Conservation (phyloP, 73 alveolate genomes). For the Effrenium voratum region DNA sequence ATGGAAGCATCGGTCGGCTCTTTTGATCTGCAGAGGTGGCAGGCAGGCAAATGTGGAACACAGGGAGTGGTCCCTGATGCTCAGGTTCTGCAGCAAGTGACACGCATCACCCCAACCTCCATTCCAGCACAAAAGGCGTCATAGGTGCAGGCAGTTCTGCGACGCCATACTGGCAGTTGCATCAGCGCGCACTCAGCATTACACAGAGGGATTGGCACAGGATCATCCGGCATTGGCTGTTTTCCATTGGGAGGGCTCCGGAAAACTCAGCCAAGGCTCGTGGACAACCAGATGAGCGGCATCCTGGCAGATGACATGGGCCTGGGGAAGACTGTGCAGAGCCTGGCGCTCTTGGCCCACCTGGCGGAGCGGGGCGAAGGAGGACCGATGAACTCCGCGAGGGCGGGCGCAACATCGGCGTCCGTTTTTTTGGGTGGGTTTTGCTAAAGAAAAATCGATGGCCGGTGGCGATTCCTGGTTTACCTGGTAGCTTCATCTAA, state of each 20-base stretch:
- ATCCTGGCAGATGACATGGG: constrained; percentile 90
- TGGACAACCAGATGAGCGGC: constrained; percentile 68
- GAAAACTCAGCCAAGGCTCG: not conserved
- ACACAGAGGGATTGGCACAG: not conserved
- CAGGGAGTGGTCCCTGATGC: too few relatives aligned
- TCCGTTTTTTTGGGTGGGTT: too few relatives aligned
- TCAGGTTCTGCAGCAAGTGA: not conserved
- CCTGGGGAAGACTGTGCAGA: constrained; percentile 75
- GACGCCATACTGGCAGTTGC: not conserved
- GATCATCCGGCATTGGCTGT: not conserved
- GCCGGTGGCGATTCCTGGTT: too few relatives aligned
- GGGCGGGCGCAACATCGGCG: too few relatives aligned
- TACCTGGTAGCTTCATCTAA: too few relatives aligned
- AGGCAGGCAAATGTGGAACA: too few relatives aligned
- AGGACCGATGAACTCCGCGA: too few relatives aligned
- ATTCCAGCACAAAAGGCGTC: not conserved
- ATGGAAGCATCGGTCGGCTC: too few relatives aligned
- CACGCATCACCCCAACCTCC: not conserved
- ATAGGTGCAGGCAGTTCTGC: not conserved
- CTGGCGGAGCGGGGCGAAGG: constrained; percentile 46
- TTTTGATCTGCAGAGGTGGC: too few relatives aligned
- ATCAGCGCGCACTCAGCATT: not conserved
- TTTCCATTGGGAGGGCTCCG: not conserved
- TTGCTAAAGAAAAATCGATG: too few relatives aligned
- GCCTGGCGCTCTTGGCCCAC: constrained; percentile 39